Evolutionary conservation across 345 rosid species (phyloP).

Genomic region (Brassica cretica): DNA sequence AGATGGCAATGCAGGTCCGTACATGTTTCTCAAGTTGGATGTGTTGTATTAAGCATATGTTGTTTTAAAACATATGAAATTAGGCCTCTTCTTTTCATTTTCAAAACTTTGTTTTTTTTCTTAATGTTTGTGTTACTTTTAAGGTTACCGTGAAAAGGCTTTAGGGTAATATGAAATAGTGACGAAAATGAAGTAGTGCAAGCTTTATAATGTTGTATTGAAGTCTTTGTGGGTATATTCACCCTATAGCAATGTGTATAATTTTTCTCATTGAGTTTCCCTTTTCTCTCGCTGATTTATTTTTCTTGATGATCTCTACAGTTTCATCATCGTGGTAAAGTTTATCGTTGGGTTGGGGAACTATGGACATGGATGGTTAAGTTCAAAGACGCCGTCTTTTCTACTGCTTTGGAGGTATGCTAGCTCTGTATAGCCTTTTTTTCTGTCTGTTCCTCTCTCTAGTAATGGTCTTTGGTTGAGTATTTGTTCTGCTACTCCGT

Average conservation of each 20-base stretch:
- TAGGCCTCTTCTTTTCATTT: too few species aligned
- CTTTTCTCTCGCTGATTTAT: conserved; percentile 8
- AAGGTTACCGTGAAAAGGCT: neutral
- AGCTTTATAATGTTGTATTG: neutral
- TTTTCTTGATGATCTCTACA: conserved; percentile 39
- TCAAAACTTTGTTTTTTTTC: too few species aligned
- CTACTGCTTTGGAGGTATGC: conserved; percentile 69
- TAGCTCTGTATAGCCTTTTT: conserved; percentile 6
- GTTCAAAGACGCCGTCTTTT: conserved; percentile 71
- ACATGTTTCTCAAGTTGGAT: conserved; percentile 27
- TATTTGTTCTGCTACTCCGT: conserved; percentile 17
- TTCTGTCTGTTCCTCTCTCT: neutral
- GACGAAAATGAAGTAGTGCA: neutral
- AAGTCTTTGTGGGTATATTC: conserved; percentile 3
- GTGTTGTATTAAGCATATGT: conserved; percentile 6
- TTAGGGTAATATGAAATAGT: neutral
- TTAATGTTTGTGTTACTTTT: too few species aligned
- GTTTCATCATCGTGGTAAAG: conserved; percentile 63
- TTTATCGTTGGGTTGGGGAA: conserved; percentile 76
- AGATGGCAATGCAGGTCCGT: conserved; percentile 78
- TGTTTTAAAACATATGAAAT: neutral
- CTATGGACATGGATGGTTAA: conserved; percentile 83
- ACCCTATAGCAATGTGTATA: neutral
- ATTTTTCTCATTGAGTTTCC: conserved; percentile 4
- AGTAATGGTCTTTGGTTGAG: conserved; percentile 15